A percentile compares a stretch with the other conserved stretches of the same genome.
Evolutionary conservation across 1,284 basidiomycete species (phyloP).

Genomic region (Lentinula novae-zelandiae): DNA sequence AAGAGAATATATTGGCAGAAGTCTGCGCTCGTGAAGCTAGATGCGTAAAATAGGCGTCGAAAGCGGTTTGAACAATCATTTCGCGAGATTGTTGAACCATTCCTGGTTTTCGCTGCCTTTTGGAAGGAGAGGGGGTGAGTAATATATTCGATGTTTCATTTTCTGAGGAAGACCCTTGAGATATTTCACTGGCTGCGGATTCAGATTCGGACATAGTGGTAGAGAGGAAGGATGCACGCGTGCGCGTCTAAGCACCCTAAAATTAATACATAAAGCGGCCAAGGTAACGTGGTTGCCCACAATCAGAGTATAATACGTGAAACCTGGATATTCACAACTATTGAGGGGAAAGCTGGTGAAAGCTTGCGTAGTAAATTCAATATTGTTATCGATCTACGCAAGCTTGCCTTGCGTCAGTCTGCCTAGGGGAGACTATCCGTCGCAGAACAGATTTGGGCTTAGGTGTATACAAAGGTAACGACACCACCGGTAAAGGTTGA

Average conservation of each 20-base stretch:
- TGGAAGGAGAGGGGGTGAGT: not conserved
- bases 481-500: not conserved
- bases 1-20: constrained; percentile 74
- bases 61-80: constrained; percentile 51
- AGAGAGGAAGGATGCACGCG: not conserved
- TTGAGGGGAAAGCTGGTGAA: too few relatives aligned
- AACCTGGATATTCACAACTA: too few relatives aligned
- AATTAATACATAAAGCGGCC: too few relatives aligned
- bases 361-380: too few relatives aligned
- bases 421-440: too few relatives aligned
- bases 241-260: not conserved
- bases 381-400: too few relatives aligned
- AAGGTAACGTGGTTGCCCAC: too few relatives aligned
- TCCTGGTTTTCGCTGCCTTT: not conserved
- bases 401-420: too few relatives aligned
- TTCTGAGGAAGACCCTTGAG: not conserved
- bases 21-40: constrained; percentile 63
- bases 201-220: constrained; percentile 3
- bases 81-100: not conserved
- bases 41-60: constrained; percentile 82
- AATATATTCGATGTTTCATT: not conserved
- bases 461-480: not conserved
- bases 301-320: too few relatives aligned
- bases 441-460: too few relatives aligned
- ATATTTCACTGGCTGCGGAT: not conserved